Conservation (phyloP, 352 stramenopile genomes). For the Blastocystis sp. region DNA sequence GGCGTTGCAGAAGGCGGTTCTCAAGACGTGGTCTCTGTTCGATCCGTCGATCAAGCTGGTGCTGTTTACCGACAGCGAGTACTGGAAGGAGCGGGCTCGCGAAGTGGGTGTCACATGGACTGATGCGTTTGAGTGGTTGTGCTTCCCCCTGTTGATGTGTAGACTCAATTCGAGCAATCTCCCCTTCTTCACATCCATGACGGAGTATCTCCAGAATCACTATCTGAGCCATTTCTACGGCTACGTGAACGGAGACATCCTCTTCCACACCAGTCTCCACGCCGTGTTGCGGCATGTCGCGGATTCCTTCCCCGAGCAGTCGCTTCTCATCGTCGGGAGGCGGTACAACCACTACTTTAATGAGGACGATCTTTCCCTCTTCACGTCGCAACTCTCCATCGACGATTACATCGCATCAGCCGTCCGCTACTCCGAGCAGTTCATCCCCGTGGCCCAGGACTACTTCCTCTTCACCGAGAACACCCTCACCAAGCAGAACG, state of each 20-base stretch:
- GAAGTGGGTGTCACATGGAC: not conserved
- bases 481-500: not conserved
- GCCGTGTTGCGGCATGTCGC: not conserved
- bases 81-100: conserved; percentile 24
- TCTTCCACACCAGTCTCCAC: not conserved
- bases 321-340: not conserved
- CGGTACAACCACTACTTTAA: not conserved
- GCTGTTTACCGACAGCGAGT: conserved; percentile 25
- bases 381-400: not conserved
- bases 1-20: conserved; percentile 17
- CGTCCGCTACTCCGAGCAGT: not conserved
- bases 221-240: conserved; percentile 16
- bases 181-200: conserved; percentile 12
- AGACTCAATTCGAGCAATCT: conserved; percentile 11
- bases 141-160: too few species aligned
- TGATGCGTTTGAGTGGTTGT: not conserved
- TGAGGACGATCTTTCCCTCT: not conserved
- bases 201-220: conserved; percentile 17
- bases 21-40: conserved; percentile 29
- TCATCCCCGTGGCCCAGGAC: conserved; percentile 41
- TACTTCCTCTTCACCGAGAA: conserved; percentile 25
- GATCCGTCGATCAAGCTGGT: not conserved
- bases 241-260: conserved; percentile 21
- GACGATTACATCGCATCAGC: not conserved
- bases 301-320: not conserved